phyloP scores from a whole-genome alignment of 176 grass and related monocot genomes.

The Triticum aestivum region IWGSC_CS_RefSeq_v2.1 NC_057799.1:2592060-2592559 shows the following conservation, averaged over 20 bases:
- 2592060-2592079: not conserved
- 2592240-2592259: constrained; percentile 4
- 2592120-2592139: constrained; percentile 25
- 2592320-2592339: not conserved
- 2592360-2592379: not conserved
- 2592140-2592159: not conserved
- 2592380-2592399: not conserved
- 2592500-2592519: not conserved
- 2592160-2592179: constrained; percentile 28
- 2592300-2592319: constrained; percentile 31
- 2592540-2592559: not conserved
- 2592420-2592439: not conserved
- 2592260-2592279: not conserved
- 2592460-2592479: not conserved
- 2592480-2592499: not conserved
- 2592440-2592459: constrained; percentile 1
- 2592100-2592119: constrained; percentile 29
- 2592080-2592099: not conserved
- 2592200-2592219: constrained; percentile 25
- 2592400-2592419: not conserved
- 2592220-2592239: constrained; percentile 30
- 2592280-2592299: constrained; percentile 27
- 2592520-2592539: not conserved
- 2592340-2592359: not conserved
- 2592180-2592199: constrained; percentile 18